Evolutionary conservation across 2,329 filamentous ascomycete genomes (phyloP).

Genomic region (Phialemoniopsis sp.): DNA sequence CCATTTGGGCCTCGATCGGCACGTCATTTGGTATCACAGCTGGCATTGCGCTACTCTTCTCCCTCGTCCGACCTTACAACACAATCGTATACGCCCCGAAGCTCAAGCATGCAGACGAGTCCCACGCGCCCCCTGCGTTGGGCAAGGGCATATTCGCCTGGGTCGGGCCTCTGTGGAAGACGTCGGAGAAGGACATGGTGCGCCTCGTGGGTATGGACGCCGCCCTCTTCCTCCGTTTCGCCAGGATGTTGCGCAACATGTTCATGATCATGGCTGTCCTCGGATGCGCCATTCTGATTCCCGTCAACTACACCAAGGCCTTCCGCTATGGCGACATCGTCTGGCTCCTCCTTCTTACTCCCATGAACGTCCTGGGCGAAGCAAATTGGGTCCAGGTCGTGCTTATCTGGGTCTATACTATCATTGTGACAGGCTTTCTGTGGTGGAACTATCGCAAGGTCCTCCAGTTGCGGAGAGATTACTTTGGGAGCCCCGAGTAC

Average conservation of each 20-base stretch:
- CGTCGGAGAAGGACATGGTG: slow-evolving; percentile 72
- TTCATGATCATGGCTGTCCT: slow-evolving; percentile 70
- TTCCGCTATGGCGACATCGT: slow-evolving; percentile 24
- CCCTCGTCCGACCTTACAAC: slow-evolving; percentile 85
- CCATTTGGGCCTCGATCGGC: slow-evolving; percentile 74
- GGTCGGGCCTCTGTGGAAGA: slow-evolving; percentile 73
- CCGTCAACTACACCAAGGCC: slow-evolving; percentile 64
- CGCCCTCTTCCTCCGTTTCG: slow-evolving; percentile 82
- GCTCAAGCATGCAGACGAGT: slow-evolving; percentile 85
- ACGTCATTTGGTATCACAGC: slow-evolving; percentile 74
- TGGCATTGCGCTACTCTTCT: slow-evolving; percentile 76
- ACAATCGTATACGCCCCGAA: slow-evolving; percentile 92
- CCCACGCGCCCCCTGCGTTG: slow-evolving; percentile 81
- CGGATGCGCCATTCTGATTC: slow-evolving; percentile 74
- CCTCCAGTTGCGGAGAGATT: slow-evolving; percentile 64
- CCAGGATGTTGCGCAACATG: slow-evolving; percentile 88
- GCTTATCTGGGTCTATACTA: slow-evolving; percentile 62
- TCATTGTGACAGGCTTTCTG: slow-evolving; percentile 74
- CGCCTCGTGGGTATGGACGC: slow-evolving; percentile 89
- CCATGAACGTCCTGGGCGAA: slow-evolving; percentile 45
- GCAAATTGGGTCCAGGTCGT: slow-evolving; percentile 57
- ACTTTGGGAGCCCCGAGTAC: slow-evolving; percentile 84
- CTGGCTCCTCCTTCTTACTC: slow-evolving; percentile 59
- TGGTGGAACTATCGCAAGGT: slow-evolving; percentile 88
- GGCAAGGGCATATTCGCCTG: slow-evolving; percentile 87